phyloP scores from a whole-genome alignment of 441 rosid genomes.

The Populus hybrid region DNA sequence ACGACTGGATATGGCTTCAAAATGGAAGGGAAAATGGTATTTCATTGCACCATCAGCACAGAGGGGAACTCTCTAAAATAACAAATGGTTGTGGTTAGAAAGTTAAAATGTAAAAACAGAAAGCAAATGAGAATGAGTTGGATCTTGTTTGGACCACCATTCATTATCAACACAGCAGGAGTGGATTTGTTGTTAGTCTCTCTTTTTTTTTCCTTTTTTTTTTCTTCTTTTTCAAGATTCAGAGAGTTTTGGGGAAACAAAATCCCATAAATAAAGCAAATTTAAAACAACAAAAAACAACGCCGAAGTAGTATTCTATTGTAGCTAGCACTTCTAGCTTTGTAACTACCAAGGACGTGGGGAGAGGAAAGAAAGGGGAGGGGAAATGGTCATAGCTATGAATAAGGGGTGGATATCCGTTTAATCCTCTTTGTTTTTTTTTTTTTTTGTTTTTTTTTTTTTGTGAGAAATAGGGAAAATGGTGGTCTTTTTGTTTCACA shows the following conservation, averaged over 20 bases:
- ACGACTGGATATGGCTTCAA: not conserved
- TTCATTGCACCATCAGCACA: not conserved
- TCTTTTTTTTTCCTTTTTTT: not conserved
- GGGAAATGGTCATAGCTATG: conserved; percentile 29
- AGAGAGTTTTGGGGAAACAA: conserved; percentile 31
- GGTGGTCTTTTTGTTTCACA: conserved; percentile 3
- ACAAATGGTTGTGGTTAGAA: not conserved
- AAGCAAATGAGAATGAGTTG: conserved; percentile 4
- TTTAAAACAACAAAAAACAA: not conserved
- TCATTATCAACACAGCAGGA: not conserved
- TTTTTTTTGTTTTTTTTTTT: not conserved
- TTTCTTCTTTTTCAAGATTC: not conserved
- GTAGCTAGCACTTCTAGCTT: not conserved
- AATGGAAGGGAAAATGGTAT: not conserved
- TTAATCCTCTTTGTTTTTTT: conserved; percentile 16
- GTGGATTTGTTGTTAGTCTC: not conserved
- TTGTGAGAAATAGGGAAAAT: conserved; percentile 2
- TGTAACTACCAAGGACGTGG: not conserved
- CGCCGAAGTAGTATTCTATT: not conserved
- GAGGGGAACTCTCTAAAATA: not conserved
- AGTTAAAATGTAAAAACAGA: not conserved
- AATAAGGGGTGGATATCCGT: conserved; percentile 29
- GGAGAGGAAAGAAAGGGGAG: not conserved
- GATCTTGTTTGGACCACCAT: conserved; percentile 8
- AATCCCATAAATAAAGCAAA: conserved; percentile 1